These are phyloP conservation scores for Marasmius tenuissimus DNA, from an alignment of 1,284 basidiomycete species.

Conservation along the genomic window DNA sequence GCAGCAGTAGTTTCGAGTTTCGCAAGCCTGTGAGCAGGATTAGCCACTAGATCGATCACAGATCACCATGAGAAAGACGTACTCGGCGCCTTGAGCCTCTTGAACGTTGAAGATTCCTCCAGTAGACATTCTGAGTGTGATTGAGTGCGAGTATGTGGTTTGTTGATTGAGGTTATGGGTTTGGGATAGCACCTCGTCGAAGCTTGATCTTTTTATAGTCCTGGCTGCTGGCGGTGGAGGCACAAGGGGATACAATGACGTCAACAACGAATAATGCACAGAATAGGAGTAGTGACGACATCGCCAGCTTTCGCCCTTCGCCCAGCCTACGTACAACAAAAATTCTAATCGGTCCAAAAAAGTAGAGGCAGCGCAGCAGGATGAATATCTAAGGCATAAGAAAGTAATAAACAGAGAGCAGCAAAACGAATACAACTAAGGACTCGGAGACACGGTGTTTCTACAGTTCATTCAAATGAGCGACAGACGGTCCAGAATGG, in stretches of 20 bases:
- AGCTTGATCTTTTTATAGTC: not conserved
- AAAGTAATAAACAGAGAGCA: not conserved
- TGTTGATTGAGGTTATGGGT: not conserved
- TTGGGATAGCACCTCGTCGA: not conserved
- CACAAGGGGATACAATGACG: not conserved
- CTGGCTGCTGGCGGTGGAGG: not conserved
- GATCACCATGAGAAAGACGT: not conserved
- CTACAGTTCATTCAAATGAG: not conserved
- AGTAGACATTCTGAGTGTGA: not conserved
- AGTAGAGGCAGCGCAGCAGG: not conserved
- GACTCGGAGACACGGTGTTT: too few species aligned
- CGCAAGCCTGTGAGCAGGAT: slow-evolving; percentile 1
- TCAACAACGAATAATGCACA: not conserved
- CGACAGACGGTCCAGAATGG: not conserved
- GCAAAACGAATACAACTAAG: not conserved
- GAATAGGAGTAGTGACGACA: not conserved
- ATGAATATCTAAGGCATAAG: not conserved
- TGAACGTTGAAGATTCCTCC: slow-evolving; percentile 15
- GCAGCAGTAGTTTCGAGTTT: slow-evolving; percentile 14
- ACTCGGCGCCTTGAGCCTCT: slow-evolving; percentile 13
- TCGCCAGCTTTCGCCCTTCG: too few species aligned
- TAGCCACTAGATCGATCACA: not conserved
- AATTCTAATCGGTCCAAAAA: not conserved
- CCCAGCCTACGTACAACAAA: too few species aligned
- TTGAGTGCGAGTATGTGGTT: not conserved